Base-by-base conservation (phyloP, 1,139 yeast genomes). In the Magnusiomyces sp. region DNA sequence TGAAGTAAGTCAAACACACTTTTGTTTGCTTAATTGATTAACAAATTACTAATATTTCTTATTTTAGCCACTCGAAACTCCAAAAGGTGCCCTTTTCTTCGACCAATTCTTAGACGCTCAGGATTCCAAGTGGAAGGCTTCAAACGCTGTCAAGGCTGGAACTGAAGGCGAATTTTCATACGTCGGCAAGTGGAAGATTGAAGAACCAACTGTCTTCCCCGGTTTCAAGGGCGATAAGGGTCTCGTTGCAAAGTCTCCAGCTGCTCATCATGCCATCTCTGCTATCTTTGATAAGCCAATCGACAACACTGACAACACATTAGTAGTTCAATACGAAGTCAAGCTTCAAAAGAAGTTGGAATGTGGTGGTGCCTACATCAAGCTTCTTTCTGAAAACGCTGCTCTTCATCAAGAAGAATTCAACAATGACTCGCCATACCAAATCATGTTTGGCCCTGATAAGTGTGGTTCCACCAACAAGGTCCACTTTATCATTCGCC, bases 371-470 rank as follows among this genome's bases (percentile, higher is more conserved):
- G 89, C 95, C 1, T 89, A 89, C 68, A 67, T 89, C 59, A 89
- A 89, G 69, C 71, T 89, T 46, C 70, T 89, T 50, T 72, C 80
- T 37, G 73, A 71, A n/a, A 70, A 70, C 9, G 77, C 70, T 2
- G 72, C 71, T 19, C 69, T 75, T 23, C 67, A 63, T 47, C 69
- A 67, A 10, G 69, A 71, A 54, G 74, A 71, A 59, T 81, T 84
- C 67, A 72, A 70, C 58, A 75, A 77, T 54, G 78, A 74, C 20
- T 75, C 95, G 5, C 85, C 90, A 0, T 88, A 83, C 68, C 88
- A 83, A 63, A 68, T 90, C 56, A 84, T 89, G 94, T 90, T 90
- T 72, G 97, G 97, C 27, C 97, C 97, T 37, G 97, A 90, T 67
- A 77, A 75, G 64, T 90, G 97, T 70, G 95, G 95, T 2, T 66